phyloP scores from a whole-genome alignment of 208 protist species.

The Lotmaria passim region DNA sequence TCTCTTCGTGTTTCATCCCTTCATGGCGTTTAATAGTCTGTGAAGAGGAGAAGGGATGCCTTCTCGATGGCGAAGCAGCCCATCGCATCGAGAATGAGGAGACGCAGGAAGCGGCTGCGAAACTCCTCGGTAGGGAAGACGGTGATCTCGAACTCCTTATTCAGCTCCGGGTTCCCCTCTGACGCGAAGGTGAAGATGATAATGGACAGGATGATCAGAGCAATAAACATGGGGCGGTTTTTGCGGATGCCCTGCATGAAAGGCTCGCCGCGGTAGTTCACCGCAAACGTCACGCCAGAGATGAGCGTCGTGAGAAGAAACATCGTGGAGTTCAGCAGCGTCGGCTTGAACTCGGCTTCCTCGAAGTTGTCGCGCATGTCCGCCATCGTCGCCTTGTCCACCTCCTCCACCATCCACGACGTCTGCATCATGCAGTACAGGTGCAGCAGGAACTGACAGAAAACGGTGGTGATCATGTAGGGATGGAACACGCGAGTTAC shows the following conservation, averaged over 20 bases:
- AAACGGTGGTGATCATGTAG: slow-evolving; percentile 95
- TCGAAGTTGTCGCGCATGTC: slow-evolving; percentile 63
- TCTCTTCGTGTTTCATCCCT: slow-evolving; percentile 2
- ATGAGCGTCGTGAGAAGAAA: slow-evolving; percentile 96
- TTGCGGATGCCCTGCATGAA: slow-evolving; percentile 94
- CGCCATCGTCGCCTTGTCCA: slow-evolving; percentile 59
- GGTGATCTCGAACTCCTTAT: slow-evolving; percentile 88
- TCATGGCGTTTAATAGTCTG: slow-evolving; percentile 43
- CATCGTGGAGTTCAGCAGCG: slow-evolving; percentile 96
- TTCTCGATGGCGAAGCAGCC: slow-evolving; percentile 86
- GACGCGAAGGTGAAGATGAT: slow-evolving; percentile 84
- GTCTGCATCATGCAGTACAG: slow-evolving; percentile 92
- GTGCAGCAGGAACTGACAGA: slow-evolving; percentile 97
- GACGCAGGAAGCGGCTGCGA: slow-evolving; percentile 67
- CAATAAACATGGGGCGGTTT: slow-evolving; percentile 92
- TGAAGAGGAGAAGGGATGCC: slow-evolving; percentile 72
- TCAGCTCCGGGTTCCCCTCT: slow-evolving; percentile 78
- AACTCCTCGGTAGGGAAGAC: slow-evolving; percentile 85
- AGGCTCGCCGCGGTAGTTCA: slow-evolving; percentile 97
- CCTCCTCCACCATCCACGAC: slow-evolving; percentile 72
- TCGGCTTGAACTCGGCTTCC: slow-evolving; percentile 95
- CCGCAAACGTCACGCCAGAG: slow-evolving; percentile 95
- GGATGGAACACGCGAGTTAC: slow-evolving; percentile 95
- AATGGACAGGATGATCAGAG: slow-evolving; percentile 72
- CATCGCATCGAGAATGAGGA: slow-evolving; percentile 74